phyloP scores from a whole-genome alignment of 768 basidiomycete genomes.

The Lepiota venenata region DNA sequence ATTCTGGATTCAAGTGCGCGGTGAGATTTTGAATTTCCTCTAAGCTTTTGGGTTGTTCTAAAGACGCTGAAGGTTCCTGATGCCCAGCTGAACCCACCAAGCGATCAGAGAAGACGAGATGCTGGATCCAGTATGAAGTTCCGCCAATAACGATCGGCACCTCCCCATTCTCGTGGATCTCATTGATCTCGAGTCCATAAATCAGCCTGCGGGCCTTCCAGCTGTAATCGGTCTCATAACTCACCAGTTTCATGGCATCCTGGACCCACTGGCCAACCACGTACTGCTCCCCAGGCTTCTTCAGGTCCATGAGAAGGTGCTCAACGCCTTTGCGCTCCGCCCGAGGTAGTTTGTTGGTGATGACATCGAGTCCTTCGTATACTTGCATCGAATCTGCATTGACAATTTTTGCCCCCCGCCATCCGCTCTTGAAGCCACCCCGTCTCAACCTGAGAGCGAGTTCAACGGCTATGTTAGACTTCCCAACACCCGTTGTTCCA shows the following conservation, averaged over 20 bases:
- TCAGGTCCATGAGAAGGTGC: constrained; percentile 89
- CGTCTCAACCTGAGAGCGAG: constrained; percentile 63
- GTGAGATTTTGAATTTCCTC: constrained; percentile 5
- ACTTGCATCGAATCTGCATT: constrained; percentile 99
- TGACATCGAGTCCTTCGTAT: constrained; percentile 85
- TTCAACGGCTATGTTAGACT: constrained; percentile 88
- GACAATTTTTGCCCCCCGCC: constrained; percentile 72
- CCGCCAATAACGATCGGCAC: constrained; percentile 94
- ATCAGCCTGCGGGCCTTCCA: not conserved
- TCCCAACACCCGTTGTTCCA: constrained; percentile 95
- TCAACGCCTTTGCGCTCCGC: constrained; percentile 77
- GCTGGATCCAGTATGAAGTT: constrained; percentile 97
- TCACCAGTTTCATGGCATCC: constrained; percentile 75
- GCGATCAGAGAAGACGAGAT: constrained; percentile 86
- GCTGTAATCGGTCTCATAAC: constrained; percentile 22
- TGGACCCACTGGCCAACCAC: constrained; percentile 84
- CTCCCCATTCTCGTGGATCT: constrained; percentile 56
- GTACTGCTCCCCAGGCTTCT: constrained; percentile 84
- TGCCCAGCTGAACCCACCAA: constrained; percentile 27
- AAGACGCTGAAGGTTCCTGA: not conserved
- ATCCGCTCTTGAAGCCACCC: constrained; percentile 31
- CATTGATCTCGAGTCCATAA: constrained; percentile 56
- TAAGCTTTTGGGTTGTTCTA: constrained; percentile 18
- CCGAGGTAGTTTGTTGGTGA: constrained; percentile 89
- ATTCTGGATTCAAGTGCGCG: constrained; percentile 34